Evolutionary conservation across 495 filamentous ascomycete genomes (phyloP).

Genomic region (Letharia lupina): DNA sequence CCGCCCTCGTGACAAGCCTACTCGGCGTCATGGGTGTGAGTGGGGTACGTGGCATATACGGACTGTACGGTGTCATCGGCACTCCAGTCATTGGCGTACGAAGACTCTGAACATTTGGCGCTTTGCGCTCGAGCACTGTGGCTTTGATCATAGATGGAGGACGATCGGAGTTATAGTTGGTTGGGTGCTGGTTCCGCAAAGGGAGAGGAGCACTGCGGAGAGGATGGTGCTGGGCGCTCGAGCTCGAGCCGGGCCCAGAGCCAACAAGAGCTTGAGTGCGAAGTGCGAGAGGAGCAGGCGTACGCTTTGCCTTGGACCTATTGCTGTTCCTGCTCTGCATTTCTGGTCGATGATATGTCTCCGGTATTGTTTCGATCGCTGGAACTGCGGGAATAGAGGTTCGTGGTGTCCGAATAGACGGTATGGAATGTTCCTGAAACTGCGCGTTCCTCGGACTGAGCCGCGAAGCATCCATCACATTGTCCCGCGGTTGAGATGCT

Average conservation of each 20-base stretch:
- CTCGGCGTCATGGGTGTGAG: constrained; percentile 81
- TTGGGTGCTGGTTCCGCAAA: constrained; percentile 28
- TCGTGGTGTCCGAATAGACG: constrained; percentile 20
- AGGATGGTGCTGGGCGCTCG: constrained; percentile 17
- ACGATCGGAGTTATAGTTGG: constrained; percentile 39
- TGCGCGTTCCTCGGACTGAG: constrained; percentile 21
- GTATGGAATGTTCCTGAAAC: constrained; percentile 21
- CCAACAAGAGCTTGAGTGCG: constrained; percentile 21
- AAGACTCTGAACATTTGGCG: constrained; percentile 33
- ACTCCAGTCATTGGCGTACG: constrained; percentile 63
- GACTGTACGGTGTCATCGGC: constrained; percentile 69
- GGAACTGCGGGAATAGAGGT: constrained; percentile 23
- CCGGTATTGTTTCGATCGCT: constrained; percentile 21
- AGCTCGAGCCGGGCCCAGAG: constrained; percentile 12
- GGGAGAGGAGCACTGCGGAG: constrained; percentile 32
- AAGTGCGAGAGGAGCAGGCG: constrained; percentile 23
- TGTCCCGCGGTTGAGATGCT: constrained; percentile 8
- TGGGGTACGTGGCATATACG: constrained; percentile 87
- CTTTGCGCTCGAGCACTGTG: constrained; percentile 63
- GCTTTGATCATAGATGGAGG: constrained; percentile 58
- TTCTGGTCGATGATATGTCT: constrained; percentile 9
- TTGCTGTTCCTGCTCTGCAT: constrained; percentile 8
- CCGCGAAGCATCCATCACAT: constrained; percentile 20
- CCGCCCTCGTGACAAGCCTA: constrained; percentile 60
- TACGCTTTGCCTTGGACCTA: constrained; percentile 18